Percentiles rank a stretch among this genome's conserved stretches.
Conservation (phyloP, 2,329 filamentous ascomycete genomes). For the Nakataea oryzae region DNA sequence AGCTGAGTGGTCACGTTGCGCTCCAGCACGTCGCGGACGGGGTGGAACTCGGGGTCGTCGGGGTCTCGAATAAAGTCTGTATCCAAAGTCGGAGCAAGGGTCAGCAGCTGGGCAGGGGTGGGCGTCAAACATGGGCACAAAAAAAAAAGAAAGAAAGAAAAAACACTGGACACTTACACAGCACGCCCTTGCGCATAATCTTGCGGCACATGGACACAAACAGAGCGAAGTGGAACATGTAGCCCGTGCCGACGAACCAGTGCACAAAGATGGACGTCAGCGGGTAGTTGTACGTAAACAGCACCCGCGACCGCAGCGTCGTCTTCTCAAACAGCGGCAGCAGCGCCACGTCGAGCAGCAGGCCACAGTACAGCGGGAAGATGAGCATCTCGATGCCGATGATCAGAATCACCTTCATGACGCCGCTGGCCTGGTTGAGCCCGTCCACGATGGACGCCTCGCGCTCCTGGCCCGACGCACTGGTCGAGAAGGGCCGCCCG, state of each 20-base stretch:
- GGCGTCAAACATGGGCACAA: constrained; percentile 2
- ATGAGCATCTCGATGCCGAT: constrained; percentile 99
- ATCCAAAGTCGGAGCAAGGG: background rate
- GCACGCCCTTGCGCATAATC: constrained; percentile 87
- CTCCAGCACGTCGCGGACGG: constrained; percentile 91
- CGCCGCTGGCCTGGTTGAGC: constrained; percentile 86
- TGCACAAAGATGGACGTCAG: constrained; percentile 92
- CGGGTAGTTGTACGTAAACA: constrained; percentile 70
- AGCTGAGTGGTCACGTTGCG: constrained; percentile 86
- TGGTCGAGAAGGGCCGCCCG: constrained; percentile 55
- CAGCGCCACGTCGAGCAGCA: constrained; percentile 79
- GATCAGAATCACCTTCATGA: constrained; percentile 95
- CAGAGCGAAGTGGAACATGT: constrained; percentile 99
- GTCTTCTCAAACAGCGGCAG: constrained; percentile 80
- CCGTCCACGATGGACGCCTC: constrained; percentile 75
- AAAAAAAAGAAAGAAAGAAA: background rate
- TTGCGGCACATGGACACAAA: constrained; percentile 99
- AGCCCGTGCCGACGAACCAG: constrained; percentile 97
- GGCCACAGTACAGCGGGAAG: constrained; percentile 90
- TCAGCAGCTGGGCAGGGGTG: background rate
- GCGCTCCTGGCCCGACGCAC: constrained; percentile 46
- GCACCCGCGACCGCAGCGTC: constrained; percentile 64
- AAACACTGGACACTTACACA: constrained; percentile 58
- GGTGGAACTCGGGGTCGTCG: constrained; percentile 96
- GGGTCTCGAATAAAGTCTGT: constrained; percentile 93